phyloP scores from a whole-genome alignment of 2,329 filamentous ascomycete genomes.

The Trichophyton simii region DNA sequence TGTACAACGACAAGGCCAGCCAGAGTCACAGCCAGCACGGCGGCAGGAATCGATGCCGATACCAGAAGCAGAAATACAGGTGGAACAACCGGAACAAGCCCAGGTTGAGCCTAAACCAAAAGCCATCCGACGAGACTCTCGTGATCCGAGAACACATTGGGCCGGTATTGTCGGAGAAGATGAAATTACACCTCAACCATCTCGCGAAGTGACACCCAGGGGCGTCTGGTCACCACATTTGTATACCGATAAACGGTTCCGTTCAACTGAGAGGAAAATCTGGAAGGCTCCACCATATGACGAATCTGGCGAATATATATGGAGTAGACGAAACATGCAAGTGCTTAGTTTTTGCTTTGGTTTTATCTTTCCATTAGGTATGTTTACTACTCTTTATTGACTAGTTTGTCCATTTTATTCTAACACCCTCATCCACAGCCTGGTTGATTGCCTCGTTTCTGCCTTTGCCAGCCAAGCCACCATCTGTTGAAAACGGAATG shows the following conservation, averaged over 20 bases:
- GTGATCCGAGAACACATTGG: constrained; percentile 35
- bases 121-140: not conserved
- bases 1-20: not conserved
- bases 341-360: constrained; percentile 62
- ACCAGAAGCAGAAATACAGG: not conserved
- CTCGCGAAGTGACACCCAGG: constrained; percentile 39
- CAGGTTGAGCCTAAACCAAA: constrained; percentile 10
- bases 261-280: constrained; percentile 41
- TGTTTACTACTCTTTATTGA: constrained; percentile 18
- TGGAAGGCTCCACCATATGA: constrained; percentile 65
- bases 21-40: not conserved
- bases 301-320: constrained; percentile 49
- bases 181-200: constrained; percentile 15
- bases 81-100: not conserved
- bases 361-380: constrained; percentile 64
- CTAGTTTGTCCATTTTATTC: constrained; percentile 13
- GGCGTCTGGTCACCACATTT: constrained; percentile 61
- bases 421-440: constrained; percentile 33
- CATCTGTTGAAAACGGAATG: constrained; percentile 36
- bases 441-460: constrained; percentile 72
- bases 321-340: constrained; percentile 60
- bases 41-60: not conserved
- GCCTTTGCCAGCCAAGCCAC: constrained; percentile 52
- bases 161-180: constrained; percentile 14
- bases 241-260: constrained; percentile 48